Evolutionary conservation across 208 protist species (phyloP).

Genomic region (Acanthamoeba triangularis): DNA sequence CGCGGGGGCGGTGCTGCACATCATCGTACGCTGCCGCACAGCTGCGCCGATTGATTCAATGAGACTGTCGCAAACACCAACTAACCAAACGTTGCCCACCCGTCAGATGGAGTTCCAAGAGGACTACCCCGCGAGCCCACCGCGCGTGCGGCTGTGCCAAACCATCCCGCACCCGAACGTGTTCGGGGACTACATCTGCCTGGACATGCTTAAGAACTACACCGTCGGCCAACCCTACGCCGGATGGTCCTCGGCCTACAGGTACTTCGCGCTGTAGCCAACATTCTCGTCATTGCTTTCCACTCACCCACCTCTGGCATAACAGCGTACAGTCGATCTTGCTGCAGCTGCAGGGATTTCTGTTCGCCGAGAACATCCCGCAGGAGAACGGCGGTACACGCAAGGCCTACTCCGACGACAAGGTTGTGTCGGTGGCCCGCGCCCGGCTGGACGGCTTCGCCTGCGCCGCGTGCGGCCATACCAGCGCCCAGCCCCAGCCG

Average conservation of each 20-base stretch:
- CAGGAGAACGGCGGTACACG: neutral
- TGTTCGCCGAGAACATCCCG: slow-evolving; percentile 64
- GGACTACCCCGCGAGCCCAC: slow-evolving; percentile 4
- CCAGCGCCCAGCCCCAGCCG: neutral
- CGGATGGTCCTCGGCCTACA: slow-evolving; percentile 57
- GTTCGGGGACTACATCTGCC: slow-evolving; percentile 60
- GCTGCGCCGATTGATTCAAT: neutral
- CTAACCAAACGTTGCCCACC: neutral
- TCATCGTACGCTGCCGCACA: neutral
- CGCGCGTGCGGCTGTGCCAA: neutral
- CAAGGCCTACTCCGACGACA: neutral
- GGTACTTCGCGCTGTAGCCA: neutral
- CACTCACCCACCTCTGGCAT: neutral
- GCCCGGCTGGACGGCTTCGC: neutral
- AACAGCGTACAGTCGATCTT: slow-evolving; percentile 50
- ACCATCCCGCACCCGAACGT: slow-evolving; percentile 48
- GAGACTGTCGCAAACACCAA: neutral
- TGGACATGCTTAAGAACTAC: slow-evolving; percentile 68
- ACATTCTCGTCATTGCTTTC: neutral
- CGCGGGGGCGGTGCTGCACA: slow-evolving; percentile 23
- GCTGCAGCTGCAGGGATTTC: slow-evolving; percentile 57
- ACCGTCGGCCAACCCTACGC: neutral
- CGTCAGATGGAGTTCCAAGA: slow-evolving; percentile 13
- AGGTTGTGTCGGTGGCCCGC: neutral
- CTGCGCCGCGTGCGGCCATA: neutral